phyloP scores from a whole-genome alignment of 2,329 filamentous ascomycete species.

The Fusarium neocosmosporiellum region DNA sequence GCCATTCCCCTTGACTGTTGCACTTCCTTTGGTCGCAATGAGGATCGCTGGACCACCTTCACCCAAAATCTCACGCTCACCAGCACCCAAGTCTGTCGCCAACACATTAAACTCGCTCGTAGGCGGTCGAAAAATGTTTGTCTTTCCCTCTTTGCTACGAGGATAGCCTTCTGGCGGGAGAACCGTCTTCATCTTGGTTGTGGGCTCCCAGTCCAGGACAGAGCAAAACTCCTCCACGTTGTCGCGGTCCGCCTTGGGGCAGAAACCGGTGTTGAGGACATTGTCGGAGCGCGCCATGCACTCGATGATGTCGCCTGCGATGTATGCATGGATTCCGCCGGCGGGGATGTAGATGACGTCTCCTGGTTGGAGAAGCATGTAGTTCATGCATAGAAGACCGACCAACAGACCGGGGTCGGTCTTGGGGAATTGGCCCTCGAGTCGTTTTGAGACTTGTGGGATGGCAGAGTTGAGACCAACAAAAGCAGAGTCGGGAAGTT shows the following conservation, averaged over 20 bases:
- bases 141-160: slow-evolving; percentile 68
- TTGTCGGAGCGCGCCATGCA: slow-evolving; percentile 83
- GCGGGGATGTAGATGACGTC: slow-evolving; percentile 78
- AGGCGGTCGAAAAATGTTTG: slow-evolving; percentile 72
- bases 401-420: slow-evolving; percentile 76
- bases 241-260: slow-evolving; percentile 72
- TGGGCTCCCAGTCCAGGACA: slow-evolving; percentile 72
- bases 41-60: slow-evolving; percentile 39
- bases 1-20: slow-evolving; percentile 29
- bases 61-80: slow-evolving; percentile 64
- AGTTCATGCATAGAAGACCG: slow-evolving; percentile 81
- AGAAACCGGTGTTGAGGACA: slow-evolving; percentile 80
- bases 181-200: slow-evolving; percentile 66
- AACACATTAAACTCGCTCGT: slow-evolving; percentile 80
- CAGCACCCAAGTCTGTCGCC: slow-evolving; percentile 64
- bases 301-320: slow-evolving; percentile 79
- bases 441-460: slow-evolving; percentile 70
- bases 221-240: slow-evolving; percentile 72
- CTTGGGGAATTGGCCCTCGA: slow-evolving; percentile 72
- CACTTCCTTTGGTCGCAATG: slow-evolving; percentile 37
- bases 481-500: slow-evolving; percentile 60
- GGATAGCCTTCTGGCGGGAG: slow-evolving; percentile 61
- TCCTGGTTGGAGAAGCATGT: slow-evolving; percentile 71
- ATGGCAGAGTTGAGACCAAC: slow-evolving; percentile 65
- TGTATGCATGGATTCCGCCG: slow-evolving; percentile 79